phyloP scores from a whole-genome alignment of 345 rosid genomes.

The Crucihimalaya himalaica region DNA sequence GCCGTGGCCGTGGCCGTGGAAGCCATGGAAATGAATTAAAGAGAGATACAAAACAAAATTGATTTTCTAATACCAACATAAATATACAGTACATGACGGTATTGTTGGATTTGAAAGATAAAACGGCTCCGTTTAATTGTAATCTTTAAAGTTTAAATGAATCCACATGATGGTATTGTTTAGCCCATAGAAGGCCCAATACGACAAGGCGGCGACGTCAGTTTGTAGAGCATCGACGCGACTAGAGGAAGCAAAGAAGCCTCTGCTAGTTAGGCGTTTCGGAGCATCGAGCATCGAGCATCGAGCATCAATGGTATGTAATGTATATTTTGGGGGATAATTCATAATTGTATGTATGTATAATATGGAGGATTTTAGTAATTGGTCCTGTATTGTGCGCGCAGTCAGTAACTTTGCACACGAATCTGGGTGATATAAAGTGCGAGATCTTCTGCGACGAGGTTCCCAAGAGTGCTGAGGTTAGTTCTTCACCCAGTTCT shows the following conservation, averaged over 20 bases:
- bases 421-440: constrained; percentile 96
- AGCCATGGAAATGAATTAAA: constrained; percentile 37
- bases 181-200: constrained; percentile 27
- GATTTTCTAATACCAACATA: background rate
- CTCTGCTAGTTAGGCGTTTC: background rate
- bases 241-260: background rate
- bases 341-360: too few relatives aligned
- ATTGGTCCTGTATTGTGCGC: too few relatives aligned
- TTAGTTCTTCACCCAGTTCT: constrained; percentile 20
- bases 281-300: too few relatives aligned
- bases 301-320: too few relatives aligned
- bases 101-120: background rate
- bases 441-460: constrained; percentile 97
- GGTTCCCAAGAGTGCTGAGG: constrained; percentile 94
- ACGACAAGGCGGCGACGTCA: background rate
- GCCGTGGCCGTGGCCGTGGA: constrained; percentile 9
- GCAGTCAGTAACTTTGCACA: constrained; percentile 97
- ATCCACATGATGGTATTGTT: too few relatives aligned
- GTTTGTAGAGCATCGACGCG: background rate
- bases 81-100: too few relatives aligned
- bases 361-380: too few relatives aligned
- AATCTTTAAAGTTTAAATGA: background rate
- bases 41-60: background rate
- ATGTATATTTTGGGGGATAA: too few relatives aligned
- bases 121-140: background rate